Conservation (phyloP, 805 yeast species). For the Wickerhamiella alocasiicola region DNA sequence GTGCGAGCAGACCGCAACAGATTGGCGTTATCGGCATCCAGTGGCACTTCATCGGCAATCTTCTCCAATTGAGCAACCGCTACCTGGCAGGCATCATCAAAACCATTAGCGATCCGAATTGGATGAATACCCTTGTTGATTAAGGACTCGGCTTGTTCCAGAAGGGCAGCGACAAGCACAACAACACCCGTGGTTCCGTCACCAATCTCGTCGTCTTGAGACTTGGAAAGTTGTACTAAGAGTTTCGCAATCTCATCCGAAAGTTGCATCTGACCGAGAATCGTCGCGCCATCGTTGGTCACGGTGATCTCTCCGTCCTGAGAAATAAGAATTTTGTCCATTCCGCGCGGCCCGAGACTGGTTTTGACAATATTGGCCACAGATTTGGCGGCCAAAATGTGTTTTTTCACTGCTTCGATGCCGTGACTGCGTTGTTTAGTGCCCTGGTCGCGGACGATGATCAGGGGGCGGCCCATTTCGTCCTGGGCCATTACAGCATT, state of each 20-base stretch:
- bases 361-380: constrained; percentile 87
- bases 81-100: constrained; percentile 89
- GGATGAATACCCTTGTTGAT: constrained; percentile 98
- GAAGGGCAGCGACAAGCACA: constrained; percentile 83
- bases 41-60: constrained; percentile 55
- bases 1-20: constrained; percentile 88
- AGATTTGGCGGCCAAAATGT: constrained; percentile 87
- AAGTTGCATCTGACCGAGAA: constrained; percentile 86
- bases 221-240: constrained; percentile 80
- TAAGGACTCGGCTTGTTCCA: constrained; percentile 87
- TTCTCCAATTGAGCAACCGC: constrained; percentile 67
- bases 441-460: constrained; percentile 83
- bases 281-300: constrained; percentile 98
- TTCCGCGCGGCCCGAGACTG: constrained; percentile 95
- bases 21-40: constrained; percentile 35
- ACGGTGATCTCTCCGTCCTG: constrained; percentile 98
- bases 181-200: constrained; percentile 99
- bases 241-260: constrained; percentile 94
- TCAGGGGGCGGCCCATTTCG: constrained; percentile 98
- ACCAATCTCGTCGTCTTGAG: constrained; percentile 97
- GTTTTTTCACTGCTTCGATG: constrained; percentile 64
- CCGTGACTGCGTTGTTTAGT: constrained; percentile 56
- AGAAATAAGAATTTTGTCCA: constrained; percentile 86
- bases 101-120: constrained; percentile 91
- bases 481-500: constrained; percentile 98